phyloP scores from a whole-genome alignment of 768 basidiomycete species.

The Paxillus ammoniavirescens region DNA sequence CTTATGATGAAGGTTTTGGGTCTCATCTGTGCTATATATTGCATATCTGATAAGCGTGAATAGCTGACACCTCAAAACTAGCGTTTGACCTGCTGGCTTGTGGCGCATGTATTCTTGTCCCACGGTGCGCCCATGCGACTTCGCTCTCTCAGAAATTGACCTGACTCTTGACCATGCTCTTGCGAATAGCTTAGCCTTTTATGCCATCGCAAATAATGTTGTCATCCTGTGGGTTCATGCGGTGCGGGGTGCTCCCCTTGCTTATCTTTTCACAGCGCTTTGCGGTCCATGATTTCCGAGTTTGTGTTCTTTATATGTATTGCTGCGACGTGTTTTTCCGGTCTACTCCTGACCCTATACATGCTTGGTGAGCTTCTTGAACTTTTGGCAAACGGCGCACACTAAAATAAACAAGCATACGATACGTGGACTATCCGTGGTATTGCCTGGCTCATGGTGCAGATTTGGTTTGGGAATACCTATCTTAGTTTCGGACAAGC shows the following conservation, averaged over 20 bases:
- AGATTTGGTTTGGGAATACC: conserved; percentile 85
- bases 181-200: conserved; percentile 64
- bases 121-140: conserved; percentile 46
- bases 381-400: conserved; percentile 15
- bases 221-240: conserved; percentile 61
- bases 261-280: conserved; percentile 47
- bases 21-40: not conserved
- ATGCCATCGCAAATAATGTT: conserved; percentile 75
- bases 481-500: conserved; percentile 59
- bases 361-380: conserved; percentile 39
- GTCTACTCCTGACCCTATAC: conserved; percentile 58
- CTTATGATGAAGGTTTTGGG: conserved; percentile 46
- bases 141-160: not conserved
- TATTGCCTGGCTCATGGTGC: conserved; percentile 82
- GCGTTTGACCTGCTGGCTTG: conserved; percentile 85
- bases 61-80: conserved; percentile 48
- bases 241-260: not conserved
- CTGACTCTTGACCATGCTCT: not conserved
- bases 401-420: conserved; percentile 28
- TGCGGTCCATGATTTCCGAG: conserved; percentile 80
- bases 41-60: conserved; percentile 6
- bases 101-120: conserved; percentile 83
- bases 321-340: conserved; percentile 79
- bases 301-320: conserved; percentile 79
- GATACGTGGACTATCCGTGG: conserved; percentile 34